Conservation (phyloP, 2,329 filamentous ascomycete species). For the Ophiostoma pallidulum region DNA sequence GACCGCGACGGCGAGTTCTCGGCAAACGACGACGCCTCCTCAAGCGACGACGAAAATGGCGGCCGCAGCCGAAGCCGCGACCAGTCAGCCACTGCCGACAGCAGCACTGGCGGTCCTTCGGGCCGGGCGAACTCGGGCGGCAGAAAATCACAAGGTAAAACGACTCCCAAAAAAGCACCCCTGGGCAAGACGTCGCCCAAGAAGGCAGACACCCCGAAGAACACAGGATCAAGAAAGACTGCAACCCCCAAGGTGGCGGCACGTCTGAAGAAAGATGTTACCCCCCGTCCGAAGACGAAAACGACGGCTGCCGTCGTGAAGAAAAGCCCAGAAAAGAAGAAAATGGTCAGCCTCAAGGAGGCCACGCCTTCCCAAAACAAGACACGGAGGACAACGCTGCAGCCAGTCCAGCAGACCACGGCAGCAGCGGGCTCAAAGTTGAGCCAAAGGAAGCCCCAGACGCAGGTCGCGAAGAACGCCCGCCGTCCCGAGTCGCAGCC, state of each 20-base stretch:
- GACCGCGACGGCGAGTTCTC: constrained; percentile 18
- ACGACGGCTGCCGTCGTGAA: not conserved
- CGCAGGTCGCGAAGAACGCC: not conserved
- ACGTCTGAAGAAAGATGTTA: too few relatives aligned
- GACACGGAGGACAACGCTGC: not conserved
- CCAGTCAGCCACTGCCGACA: not conserved
- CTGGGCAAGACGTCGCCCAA: not conserved
- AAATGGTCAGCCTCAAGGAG: not conserved
- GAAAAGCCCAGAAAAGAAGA: not conserved
- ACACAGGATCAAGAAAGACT: not conserved
- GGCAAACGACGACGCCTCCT: constrained; percentile 2
- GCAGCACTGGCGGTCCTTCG: not conserved
- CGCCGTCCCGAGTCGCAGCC: not conserved
- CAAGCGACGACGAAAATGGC: constrained; percentile 14
- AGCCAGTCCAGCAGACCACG: not conserved
- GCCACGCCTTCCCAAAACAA: not conserved
- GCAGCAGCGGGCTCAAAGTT: constrained; percentile 1
- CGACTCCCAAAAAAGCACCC: constrained; percentile 12
- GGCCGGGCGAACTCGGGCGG: not conserved
- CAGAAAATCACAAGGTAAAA: constrained; percentile 17
- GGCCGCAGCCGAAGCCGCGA: constrained; percentile 10
- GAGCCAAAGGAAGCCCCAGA: not conserved
- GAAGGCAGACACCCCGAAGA: not conserved
- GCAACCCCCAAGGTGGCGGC: not conserved
- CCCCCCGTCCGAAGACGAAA: not conserved